phyloP scores from a whole-genome alignment of 371 early-diverging fungal species.

The Rhizopus stolonifer region DNA sequence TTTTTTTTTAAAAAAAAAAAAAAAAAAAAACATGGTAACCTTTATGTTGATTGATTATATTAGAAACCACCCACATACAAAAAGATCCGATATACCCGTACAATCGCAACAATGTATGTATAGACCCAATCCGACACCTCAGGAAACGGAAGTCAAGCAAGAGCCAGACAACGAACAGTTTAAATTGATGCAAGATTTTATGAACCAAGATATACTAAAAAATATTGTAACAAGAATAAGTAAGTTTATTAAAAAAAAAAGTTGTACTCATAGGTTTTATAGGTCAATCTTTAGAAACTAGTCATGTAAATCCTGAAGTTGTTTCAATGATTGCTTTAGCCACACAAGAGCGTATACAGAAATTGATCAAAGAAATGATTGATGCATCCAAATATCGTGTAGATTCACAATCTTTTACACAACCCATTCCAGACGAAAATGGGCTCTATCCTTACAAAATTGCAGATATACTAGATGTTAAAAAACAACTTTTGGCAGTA shows the following conservation, averaged over 20 bases:
- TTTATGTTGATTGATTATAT: too few species aligned
- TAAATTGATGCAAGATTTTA: slow-evolving; percentile 52
- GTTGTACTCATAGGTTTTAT: background rate
- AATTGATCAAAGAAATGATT: slow-evolving; percentile 64
- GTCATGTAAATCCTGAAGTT: slow-evolving; percentile 60
- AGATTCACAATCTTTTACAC: slow-evolving; percentile 65
- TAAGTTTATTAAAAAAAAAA: slow-evolving; percentile 14
- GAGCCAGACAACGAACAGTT: slow-evolving; percentile 49
- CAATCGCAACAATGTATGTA: slow-evolving; percentile 21
- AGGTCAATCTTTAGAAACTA: slow-evolving; percentile 34
- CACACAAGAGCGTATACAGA: slow-evolving; percentile 64
- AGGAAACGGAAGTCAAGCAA: slow-evolving; percentile 18
- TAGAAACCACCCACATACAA: slow-evolving; percentile 30
- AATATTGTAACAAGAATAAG: slow-evolving; percentile 40
- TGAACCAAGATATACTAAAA: slow-evolving; percentile 48
- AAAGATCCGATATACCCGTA: slow-evolving; percentile 37
- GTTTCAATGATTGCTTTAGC: slow-evolving; percentile 70
- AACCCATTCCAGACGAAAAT: slow-evolving; percentile 58
- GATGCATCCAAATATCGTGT: slow-evolving; percentile 72
- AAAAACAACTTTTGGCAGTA: slow-evolving; percentile 68
- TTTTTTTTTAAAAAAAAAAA: slow-evolving; percentile 4
- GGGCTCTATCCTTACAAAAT: slow-evolving; percentile 70
- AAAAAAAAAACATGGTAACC: slow-evolving; percentile 22
- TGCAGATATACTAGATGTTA: slow-evolving; percentile 64
- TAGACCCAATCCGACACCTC: slow-evolving; percentile 17